Evolutionary conservation across 768 basidiomycete species (phyloP).

Genomic region (Mycena olivaceomarginata): DNA sequence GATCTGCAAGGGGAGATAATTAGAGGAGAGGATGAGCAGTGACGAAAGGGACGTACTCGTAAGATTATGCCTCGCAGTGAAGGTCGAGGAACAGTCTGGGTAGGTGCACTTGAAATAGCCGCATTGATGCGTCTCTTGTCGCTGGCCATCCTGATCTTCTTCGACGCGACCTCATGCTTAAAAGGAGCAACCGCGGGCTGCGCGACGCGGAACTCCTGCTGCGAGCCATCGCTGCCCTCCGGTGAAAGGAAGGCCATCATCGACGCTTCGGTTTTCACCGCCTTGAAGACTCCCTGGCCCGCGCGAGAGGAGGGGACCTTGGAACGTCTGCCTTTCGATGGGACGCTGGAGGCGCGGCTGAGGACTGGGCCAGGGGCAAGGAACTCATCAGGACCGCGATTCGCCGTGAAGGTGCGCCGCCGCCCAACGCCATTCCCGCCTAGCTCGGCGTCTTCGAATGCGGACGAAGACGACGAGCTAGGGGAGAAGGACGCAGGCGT

Average conservation of each 20-base stretch:
- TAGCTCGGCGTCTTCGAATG: conserved; percentile 40
- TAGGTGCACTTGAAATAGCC: conserved; percentile 33
- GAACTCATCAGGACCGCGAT: conserved; percentile 25
- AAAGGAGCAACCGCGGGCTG: conserved; percentile 28
- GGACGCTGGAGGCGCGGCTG: conserved; percentile 35
- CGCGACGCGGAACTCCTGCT: conserved; percentile 39
- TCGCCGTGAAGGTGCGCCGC: conserved; percentile 34
- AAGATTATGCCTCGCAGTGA: conserved; percentile 44
- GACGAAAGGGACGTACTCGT: conserved; percentile 23
- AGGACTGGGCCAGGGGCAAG: conserved; percentile 1
- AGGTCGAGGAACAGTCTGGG: conserved; percentile 36
- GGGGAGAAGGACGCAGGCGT: conserved; percentile 30
- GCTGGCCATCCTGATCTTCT: conserved; percentile 43
- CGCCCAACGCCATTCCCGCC: conserved; percentile 21
- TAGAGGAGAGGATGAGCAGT: neutral
- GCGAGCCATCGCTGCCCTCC: conserved; percentile 17
- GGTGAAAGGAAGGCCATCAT: conserved; percentile 28
- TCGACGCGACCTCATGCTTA: conserved; percentile 41
- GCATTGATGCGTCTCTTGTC: conserved; percentile 36
- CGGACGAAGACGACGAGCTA: conserved; percentile 34
- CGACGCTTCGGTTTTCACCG: conserved; percentile 22
- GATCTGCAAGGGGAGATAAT: conserved; percentile 24
- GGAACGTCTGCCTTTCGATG: conserved; percentile 36
- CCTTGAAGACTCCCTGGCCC: conserved; percentile 35
- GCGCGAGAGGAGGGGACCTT: neutral